These are phyloP conservation scores for Fistulifera pelliculosa DNA, from an alignment of 108 stramenopile genomes.

Conservation along the genomic window DNA sequence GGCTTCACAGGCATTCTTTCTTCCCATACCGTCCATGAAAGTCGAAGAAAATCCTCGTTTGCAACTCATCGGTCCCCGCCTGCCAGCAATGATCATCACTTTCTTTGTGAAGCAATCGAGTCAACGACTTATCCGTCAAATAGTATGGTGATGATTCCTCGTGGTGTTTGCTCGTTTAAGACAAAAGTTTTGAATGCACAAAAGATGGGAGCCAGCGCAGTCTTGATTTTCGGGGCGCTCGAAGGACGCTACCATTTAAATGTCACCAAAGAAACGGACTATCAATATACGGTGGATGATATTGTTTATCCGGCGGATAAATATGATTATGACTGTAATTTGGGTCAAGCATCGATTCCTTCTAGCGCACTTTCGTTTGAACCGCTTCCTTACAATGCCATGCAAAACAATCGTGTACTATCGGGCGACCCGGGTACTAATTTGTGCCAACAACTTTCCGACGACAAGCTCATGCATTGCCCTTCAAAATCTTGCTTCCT, in stretches of 20 bases:
- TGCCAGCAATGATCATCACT: slow-evolving; percentile 14
- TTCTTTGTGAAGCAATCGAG: slow-evolving; percentile 35
- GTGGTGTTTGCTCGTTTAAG: slow-evolving; percentile 72
- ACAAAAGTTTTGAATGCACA: slow-evolving; percentile 55
- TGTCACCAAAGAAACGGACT: slow-evolving; percentile 7
- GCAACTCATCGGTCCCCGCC: slow-evolving; percentile 19
- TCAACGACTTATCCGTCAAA: slow-evolving; percentile 9
- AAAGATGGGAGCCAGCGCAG: slow-evolving; percentile 40
- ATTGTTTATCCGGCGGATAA: slow-evolving; percentile 26
- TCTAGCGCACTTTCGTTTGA: slow-evolving; percentile 29
- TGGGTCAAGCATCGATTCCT: slow-evolving; percentile 40
- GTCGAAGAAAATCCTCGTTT: slow-evolving; percentile 5
- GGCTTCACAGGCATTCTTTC: slow-evolving; percentile 72
- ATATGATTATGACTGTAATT: slow-evolving; percentile 74
- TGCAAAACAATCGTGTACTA: slow-evolving; percentile 41
- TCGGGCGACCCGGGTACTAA: slow-evolving; percentile 44
- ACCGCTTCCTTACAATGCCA: slow-evolving; percentile 43
- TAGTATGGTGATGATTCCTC: slow-evolving; percentile 41
- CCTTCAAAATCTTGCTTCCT: slow-evolving; percentile 61
- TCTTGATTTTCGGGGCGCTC: slow-evolving; percentile 57
- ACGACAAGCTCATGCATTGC: slow-evolving; percentile 34
- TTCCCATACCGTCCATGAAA: slow-evolving; percentile 16
- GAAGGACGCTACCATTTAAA: slow-evolving; percentile 38
- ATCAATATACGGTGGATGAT: slow-evolving; percentile 13
- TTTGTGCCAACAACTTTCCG: slow-evolving; percentile 29